phyloP scores from a whole-genome alignment of 768 basidiomycete genomes.

The Collybia sordida region DNA sequence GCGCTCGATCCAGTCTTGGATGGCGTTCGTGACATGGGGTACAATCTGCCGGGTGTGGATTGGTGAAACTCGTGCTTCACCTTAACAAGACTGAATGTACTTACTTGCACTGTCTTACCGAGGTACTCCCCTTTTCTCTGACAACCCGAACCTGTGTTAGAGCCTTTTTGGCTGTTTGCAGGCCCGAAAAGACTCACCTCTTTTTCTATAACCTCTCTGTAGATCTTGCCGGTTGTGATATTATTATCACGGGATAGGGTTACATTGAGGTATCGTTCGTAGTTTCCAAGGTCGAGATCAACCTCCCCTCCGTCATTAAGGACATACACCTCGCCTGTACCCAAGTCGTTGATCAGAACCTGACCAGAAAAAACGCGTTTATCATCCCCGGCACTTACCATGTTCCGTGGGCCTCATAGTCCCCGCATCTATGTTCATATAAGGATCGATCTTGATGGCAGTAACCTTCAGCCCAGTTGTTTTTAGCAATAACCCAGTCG shows the following conservation, averaged over 20 bases:
- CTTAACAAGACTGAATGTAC: conserved; percentile 7
- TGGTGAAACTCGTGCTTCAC: neutral
- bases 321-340: conserved; percentile 89
- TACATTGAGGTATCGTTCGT: conserved; percentile 95
- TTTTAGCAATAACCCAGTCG: conserved; percentile 93
- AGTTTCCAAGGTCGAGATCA: conserved; percentile 96
- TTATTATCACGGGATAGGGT: conserved; percentile 95
- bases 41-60: conserved; percentile 60
- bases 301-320: conserved; percentile 98
- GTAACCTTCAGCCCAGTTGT: conserved; percentile 96
- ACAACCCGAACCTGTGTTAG: conserved; percentile 1
- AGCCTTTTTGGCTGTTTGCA: neutral
- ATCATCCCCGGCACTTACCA: conserved; percentile 50
- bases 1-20: conserved; percentile 98
- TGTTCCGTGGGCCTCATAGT: conserved; percentile 99
- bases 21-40: conserved; percentile 93
- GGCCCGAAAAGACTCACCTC: conserved; percentile 59
- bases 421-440: conserved; percentile 99
- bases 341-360: neutral
- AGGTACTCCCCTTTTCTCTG: conserved; percentile 86
- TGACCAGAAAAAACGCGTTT: conserved; percentile 9
- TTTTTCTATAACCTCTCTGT: conserved; percentile 93
- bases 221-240: conserved; percentile 98
- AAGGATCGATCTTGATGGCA: conserved; percentile 99
- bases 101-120: conserved; percentile 94